Evolutionary conservation across 768 basidiomycete genomes (phyloP).

Genomic region (Podaxis sp.): DNA sequence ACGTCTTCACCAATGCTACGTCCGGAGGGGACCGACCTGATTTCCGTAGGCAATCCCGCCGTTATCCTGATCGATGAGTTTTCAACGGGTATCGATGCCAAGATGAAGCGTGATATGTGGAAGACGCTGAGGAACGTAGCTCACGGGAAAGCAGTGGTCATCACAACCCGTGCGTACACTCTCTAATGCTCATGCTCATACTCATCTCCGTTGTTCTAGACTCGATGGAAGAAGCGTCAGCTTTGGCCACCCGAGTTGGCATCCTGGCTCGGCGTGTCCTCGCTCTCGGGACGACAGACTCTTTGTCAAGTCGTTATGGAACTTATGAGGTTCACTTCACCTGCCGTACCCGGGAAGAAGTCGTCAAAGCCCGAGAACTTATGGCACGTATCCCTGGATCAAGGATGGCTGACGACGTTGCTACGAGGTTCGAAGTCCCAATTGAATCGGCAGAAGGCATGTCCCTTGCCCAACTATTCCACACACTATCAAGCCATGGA

Average conservation of each 20-base stretch:
- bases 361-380: slow-evolving; percentile 52
- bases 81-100: slow-evolving; percentile 80
- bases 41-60: slow-evolving; percentile 60
- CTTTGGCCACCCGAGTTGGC: slow-evolving; percentile 72
- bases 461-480: slow-evolving; percentile 61
- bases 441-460: slow-evolving; percentile 39
- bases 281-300: slow-evolving; percentile 66
- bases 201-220: slow-evolving; percentile 36
- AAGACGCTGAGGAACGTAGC: slow-evolving; percentile 63
- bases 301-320: slow-evolving; percentile 65
- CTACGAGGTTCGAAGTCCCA: slow-evolving; percentile 74
- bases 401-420: slow-evolving; percentile 69
- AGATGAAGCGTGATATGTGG: slow-evolving; percentile 87
- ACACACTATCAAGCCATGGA: slow-evolving; percentile 47
- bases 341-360: slow-evolving; percentile 62
- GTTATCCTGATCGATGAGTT: slow-evolving; percentile 84
- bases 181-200: background rate
- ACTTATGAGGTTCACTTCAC: slow-evolving; percentile 81
- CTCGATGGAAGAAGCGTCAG: slow-evolving; percentile 85
- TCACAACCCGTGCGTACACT: slow-evolving; percentile 61
- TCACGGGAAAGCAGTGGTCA: slow-evolving; percentile 66
- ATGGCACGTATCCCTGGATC: slow-evolving; percentile 64
- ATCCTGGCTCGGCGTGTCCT: slow-evolving; percentile 73
- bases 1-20: background rate
- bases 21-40: background rate